A percentile compares a stretch with the other conserved stretches of the same genome.
phyloP scores from a whole-genome alignment of 306 rosid species.

The Carpinus viminea region DNA sequence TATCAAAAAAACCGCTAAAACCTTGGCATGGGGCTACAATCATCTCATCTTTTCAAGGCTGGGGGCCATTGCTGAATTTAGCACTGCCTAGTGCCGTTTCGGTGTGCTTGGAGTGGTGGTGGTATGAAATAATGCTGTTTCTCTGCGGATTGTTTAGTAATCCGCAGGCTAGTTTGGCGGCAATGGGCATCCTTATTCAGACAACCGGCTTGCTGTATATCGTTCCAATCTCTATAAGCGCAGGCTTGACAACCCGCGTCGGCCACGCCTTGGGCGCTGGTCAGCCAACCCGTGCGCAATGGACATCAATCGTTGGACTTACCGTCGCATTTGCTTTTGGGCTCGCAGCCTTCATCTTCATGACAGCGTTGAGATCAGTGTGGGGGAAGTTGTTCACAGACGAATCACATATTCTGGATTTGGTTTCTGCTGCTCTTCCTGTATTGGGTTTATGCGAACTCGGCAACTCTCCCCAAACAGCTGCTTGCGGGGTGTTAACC shows the following conservation, averaged over 20 bases:
- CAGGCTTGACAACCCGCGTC: slow-evolving; percentile 62
- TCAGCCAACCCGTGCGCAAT: slow-evolving; percentile 54
- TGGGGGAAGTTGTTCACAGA: slow-evolving; percentile 74
- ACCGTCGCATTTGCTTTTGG: slow-evolving; percentile 46
- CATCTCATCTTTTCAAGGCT: slow-evolving; percentile 47
- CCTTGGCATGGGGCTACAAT: slow-evolving; percentile 69
- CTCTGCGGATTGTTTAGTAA: slow-evolving; percentile 64
- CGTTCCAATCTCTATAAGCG: slow-evolving; percentile 64
- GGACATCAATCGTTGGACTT: slow-evolving; percentile 65
- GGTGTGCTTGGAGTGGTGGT: slow-evolving; percentile 92
- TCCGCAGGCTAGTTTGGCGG: slow-evolving; percentile 74
- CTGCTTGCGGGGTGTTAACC: slow-evolving; percentile 68
- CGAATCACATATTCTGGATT: slow-evolving; percentile 59
- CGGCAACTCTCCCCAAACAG: slow-evolving; percentile 81
- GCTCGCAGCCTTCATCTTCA: slow-evolving; percentile 41
- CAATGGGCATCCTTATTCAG: slow-evolving; percentile 93
- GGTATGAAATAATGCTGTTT: slow-evolving; percentile 84
- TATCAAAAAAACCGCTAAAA: slow-evolving; percentile 58
- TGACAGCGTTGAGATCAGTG: slow-evolving; percentile 38
- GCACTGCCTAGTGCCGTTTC: slow-evolving; percentile 77
- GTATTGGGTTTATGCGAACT: slow-evolving; percentile 78
- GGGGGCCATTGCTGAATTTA: slow-evolving; percentile 65
- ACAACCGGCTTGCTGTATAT: slow-evolving; percentile 76
- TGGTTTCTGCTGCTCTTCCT: slow-evolving; percentile 61
- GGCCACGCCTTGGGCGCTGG: slow-evolving; percentile 88